Evolutionary conservation across 306 rosid genomes (phyloP).

Genomic region (Hylodesmum podocarpum): DNA sequence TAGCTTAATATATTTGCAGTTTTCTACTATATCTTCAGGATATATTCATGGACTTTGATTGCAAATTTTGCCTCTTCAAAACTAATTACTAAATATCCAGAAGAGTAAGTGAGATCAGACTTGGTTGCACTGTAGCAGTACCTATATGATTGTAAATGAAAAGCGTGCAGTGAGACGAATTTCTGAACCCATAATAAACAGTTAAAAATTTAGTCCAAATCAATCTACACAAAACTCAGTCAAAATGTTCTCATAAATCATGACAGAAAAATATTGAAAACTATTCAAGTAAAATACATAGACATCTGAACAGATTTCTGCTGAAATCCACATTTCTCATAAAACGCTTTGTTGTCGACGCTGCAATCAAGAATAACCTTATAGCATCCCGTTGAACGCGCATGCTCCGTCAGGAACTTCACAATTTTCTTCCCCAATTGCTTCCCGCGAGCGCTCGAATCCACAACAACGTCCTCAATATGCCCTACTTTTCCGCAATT

Average conservation of each 20-base stretch:
- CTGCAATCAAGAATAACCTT: constrained; percentile 89
- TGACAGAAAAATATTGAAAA: neutral
- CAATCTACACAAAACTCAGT: neutral
- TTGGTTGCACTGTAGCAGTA: neutral
- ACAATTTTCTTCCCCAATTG: constrained; percentile 53
- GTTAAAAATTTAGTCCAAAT: neutral
- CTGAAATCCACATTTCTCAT: constrained; percentile 76
- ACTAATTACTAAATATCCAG: neutral
- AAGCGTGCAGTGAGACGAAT: neutral
- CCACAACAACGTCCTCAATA: constrained; percentile 81
- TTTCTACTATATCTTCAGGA: neutral
- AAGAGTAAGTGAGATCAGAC: neutral
- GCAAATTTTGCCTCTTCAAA: neutral
- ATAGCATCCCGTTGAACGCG: constrained; percentile 64
- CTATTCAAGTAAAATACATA: constrained; percentile 58
- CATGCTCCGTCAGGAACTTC: constrained; percentile 60
- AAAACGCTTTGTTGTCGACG: constrained; percentile 49
- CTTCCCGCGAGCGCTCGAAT: constrained; percentile 60
- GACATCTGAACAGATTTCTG: constrained; percentile 70
- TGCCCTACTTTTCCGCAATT: constrained; percentile 79
- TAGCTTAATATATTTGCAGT: neutral
- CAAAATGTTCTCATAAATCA: neutral
- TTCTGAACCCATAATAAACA: neutral
- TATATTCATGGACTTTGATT: neutral
- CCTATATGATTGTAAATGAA: neutral